Evolutionary conservation across 169 alveolate species (phyloP), one percentile per base, ranked within the genome.

Genomic region (Plasmodium inui): DNA sequence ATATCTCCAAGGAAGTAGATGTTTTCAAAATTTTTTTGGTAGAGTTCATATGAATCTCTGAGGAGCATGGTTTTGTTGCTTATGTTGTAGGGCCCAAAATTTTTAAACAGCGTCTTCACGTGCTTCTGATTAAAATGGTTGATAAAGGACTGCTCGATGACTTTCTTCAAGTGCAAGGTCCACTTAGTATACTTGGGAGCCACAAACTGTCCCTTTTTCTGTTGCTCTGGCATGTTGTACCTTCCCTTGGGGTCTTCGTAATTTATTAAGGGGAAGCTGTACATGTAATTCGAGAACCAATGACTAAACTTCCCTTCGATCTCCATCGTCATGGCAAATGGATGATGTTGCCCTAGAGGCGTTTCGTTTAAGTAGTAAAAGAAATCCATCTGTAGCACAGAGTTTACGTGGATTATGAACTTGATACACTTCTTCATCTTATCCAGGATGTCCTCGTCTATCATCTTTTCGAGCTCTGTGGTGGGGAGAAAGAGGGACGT

Each of bases 1-100:
- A 86, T 46, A 74, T 86, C 93, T 0, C 84, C 93, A 32, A 76
- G 8, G 46, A 86, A 86, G n/a, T 22, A 22, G 22, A 86, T 37
- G 0, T 86, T 7, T 46, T 86, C 72, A 74, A 55, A 86, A 74
- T 86, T 53, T 19, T 86, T 74, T 55, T 30, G 4, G 37, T 86
- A 86, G 2, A 86, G 67, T 34, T 86, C 93, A 55, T 73, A 86
- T 28, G 86, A 50, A 86, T 86, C 93, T 76, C 86, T 61, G 80
- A 86, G 79, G 53, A 86, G 44, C 86, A 86, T 74, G 2, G 76
- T 86, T 57, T 86, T 86, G 46, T 86, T 86, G 34, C 22, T 86
- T 86, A 86, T 86, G 41, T 86, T 86, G 83, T 74, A 86, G 8
- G 80, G 12, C 0, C 26, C 70, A 76, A n/a, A 61, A 74, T 86